Evolutionary conservation across 1,284 basidiomycete species (phyloP), one percentile per base, ranked within the genome.

Genomic region (Hortiboletus rubellus): DNA sequence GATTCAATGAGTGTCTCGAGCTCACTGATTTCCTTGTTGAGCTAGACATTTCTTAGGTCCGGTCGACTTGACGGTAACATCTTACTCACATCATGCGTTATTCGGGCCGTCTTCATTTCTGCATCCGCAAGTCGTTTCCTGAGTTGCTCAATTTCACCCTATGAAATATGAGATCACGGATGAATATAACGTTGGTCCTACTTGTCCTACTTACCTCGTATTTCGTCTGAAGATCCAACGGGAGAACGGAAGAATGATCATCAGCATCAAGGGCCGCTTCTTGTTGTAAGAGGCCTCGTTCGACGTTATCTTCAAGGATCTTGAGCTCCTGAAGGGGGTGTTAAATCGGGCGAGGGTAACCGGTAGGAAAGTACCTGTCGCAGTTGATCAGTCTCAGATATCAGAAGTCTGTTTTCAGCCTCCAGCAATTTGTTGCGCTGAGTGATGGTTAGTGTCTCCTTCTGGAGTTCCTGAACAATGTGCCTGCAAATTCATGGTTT

Each of bases 11-110:
- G 78, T 55, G 86, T 83, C 72, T 97, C 94, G 24, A 97, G 80
- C 70, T 96, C 93, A 51, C 87, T 84, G 50, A 96, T 91, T 74
- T 96, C 93, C 67, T 94, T 92, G 74, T 94, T 91, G 60, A 94
- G 82, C 91, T 94, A 65, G 24, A 60, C 14, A 34, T 58, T 49
- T 38, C 37, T 45, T 47, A 57, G 52, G 24, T 61, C 46, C 54
- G 51, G 49, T 54, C 49, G 50, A 24, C 33, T 45, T 30, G 43
- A 52, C 18, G 10, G 31, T 8, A 44, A 48, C 42, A 22, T 2
- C 40, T 31, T 6, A 74, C 84, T 50, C 70, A 91, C 90, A 66
- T 90, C 86, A 66, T 89, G 86, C n/a, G 82, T 79, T 18, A 79
- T 79, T 42, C 89, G 80, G 38, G 86, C 84, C 64, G 78, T 83